Evolutionary conservation across 2,329 filamentous ascomycete species (phyloP), one percentile per base, ranked within the genome.

Genomic region (Colletotrichum ledebouriae): DNA sequence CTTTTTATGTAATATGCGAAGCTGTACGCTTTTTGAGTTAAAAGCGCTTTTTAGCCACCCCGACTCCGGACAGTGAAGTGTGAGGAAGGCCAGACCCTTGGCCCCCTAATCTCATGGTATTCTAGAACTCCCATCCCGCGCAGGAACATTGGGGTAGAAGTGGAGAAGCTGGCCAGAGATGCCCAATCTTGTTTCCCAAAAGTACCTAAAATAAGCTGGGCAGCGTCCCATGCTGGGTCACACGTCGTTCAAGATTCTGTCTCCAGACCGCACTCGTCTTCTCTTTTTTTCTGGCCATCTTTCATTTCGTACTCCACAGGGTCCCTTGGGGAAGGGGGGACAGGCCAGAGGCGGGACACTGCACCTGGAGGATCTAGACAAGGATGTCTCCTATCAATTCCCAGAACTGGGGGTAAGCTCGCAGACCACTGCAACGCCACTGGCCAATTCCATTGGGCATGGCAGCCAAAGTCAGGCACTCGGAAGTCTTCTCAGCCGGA

Each of bases 111-210:
- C 55, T 59, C 25, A 25, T 42, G 55, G 61, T 49, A 57, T 69
- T 60, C 49, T 56, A 67, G 66, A 66, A 65, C 50, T 25, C 49
- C 29, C 61, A 55, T 68, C 55, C 22, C 29, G 55, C 56, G 47
- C 41, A 42, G 53, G 33, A 65, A 60, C 60, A 60, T 60, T 52
- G 66, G 61, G 42, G 55, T 50, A 56, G 17, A 34, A 39, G 61
- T 69, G 61, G 61, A 17, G 61, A 59, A 65, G 49, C 12, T 12
- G 12, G 47, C 46, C 37, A 25, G 11, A 42, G 52, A 29, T 50
- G 56, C 42, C 60, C 60, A 68, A 55, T 64, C 47, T 65, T 42
- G 22, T 59, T 49, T 17, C 25, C 55, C 25, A 65, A 59, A 41
- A 42, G 39, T 17, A 42, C 12, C 17, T 12, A 46, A 52, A 65